These are phyloP conservation scores for Adiantum capillusveneris DNA, from an alignment of 75 land plant species.

Conservation along the genomic window DNA sequence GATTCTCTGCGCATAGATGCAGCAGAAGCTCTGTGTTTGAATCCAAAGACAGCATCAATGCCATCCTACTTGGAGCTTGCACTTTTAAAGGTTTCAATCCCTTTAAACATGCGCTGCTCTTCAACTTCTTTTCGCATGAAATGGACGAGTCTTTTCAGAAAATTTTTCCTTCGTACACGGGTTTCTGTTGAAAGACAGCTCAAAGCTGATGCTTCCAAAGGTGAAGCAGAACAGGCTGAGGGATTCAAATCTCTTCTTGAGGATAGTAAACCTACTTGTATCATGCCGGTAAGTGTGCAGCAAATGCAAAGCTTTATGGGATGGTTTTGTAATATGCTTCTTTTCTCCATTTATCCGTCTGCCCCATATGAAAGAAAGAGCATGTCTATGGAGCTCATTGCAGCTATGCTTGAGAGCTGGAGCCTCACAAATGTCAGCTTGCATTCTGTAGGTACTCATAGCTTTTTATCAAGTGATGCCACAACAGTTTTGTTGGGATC, in stretches of 20 bases:
- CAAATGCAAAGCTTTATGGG: conserved; percentile 70
- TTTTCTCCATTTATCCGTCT: conserved; percentile 94
- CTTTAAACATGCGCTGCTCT: conserved; percentile 88
- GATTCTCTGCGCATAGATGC: conserved; percentile 90
- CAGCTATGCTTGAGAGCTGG: conserved; percentile 68
- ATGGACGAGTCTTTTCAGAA: conserved; percentile 86
- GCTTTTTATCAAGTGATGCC: conserved; percentile 58
- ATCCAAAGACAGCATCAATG: conserved; percentile 88
- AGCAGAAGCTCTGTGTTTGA: conserved; percentile 82
- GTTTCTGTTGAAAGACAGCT: conserved; percentile 77
- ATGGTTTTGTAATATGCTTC: conserved; percentile 71
- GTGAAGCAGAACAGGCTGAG: conserved; percentile 4
- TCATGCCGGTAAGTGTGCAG: conserved; percentile 9
- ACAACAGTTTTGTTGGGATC: conserved; percentile 73
- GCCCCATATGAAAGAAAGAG: conserved; percentile 97
- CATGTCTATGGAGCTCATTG: conserved; percentile 92
- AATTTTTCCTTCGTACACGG: conserved; percentile 74
- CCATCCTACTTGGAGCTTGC: conserved; percentile 80
- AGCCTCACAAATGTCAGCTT: not conserved
- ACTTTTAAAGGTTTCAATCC: conserved; percentile 69
- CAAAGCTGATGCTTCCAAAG: conserved; percentile 17
- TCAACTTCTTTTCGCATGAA: conserved; percentile 98
- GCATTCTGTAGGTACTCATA: conserved; percentile 47
- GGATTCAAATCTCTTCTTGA: not conserved
- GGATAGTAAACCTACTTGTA: conserved; percentile 13